A percentile compares a stretch with the other conserved stretches of the same genome.
These are phyloP conservation scores for Rhynchospora pubera DNA, from an alignment of 176 grass and related monocot genomes.

Conservation along the genomic window DNA sequence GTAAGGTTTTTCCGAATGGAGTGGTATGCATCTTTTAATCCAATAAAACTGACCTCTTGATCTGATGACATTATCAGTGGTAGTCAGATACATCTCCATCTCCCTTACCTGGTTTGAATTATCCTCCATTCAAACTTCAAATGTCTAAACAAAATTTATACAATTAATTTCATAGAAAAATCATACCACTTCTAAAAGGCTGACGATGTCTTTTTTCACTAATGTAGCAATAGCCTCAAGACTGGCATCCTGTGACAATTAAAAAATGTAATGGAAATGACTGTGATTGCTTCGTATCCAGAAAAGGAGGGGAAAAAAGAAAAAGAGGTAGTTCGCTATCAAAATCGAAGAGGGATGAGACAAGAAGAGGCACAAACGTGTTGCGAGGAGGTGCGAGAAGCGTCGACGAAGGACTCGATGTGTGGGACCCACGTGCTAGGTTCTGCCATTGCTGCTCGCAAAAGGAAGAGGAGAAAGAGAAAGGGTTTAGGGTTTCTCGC, in stretches of 20 bases:
- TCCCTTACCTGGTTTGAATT: slow-evolving; percentile 59
- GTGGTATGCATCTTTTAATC: not conserved
- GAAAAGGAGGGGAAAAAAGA: not conserved
- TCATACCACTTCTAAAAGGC: slow-evolving; percentile 67
- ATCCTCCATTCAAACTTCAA: not conserved
- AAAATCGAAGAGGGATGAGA: not conserved
- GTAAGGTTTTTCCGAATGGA: slow-evolving; percentile 1
- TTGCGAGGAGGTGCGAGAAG: slow-evolving; percentile 31
- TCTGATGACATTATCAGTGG: slow-evolving; percentile 61
- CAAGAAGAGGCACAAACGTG: slow-evolving; percentile 32
- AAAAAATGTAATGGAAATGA: slow-evolving; percentile 17
- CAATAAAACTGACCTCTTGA: slow-evolving; percentile 52
- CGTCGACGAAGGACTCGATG: slow-evolving; percentile 59
- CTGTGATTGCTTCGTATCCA: not conserved
- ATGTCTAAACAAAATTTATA: not conserved
- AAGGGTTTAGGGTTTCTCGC: slow-evolving; percentile 31
- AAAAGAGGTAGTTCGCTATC: not conserved
- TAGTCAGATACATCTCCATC: slow-evolving; percentile 93
- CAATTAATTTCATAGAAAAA: not conserved
- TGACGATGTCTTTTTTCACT: slow-evolving; percentile 60
- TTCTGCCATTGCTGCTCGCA: slow-evolving; percentile 35
- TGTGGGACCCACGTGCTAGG: slow-evolving; percentile 48
- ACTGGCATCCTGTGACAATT: slow-evolving; percentile 39
- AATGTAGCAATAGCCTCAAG: slow-evolving; percentile 46
- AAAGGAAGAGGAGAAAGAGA: not conserved